Evolutionary conservation across 2,329 filamentous ascomycete species (phyloP).

Genomic region (Trichophyton verrucosum): DNA sequence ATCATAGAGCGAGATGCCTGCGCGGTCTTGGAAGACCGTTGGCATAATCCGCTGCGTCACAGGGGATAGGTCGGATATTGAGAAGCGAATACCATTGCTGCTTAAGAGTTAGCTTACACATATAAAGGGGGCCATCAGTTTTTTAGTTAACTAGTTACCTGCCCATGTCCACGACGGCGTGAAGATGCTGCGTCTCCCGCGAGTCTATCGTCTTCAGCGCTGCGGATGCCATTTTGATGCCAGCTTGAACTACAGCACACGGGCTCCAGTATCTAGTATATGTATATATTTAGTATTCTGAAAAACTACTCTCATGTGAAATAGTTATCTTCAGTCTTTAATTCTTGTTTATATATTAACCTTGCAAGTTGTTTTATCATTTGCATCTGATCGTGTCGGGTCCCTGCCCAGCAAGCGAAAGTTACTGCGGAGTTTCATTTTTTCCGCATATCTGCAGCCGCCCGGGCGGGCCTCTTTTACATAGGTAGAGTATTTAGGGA

Average conservation of each 20-base stretch:
- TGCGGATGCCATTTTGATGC: background rate
- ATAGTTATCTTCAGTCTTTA: too few species aligned
- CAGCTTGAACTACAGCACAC: background rate
- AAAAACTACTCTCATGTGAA: too few species aligned
- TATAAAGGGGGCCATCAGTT: background rate
- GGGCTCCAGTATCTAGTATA: too few species aligned
- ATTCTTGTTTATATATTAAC: too few species aligned
- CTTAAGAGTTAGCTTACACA: conserved; percentile 22
- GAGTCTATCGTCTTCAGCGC: background rate
- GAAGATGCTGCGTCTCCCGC: background rate
- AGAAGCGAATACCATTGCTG: conserved; percentile 85
- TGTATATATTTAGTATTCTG: too few species aligned
- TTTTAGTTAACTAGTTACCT: background rate
- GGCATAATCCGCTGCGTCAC: conserved; percentile 58
- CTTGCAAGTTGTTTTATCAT: too few species aligned
- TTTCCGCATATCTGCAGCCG: too few species aligned
- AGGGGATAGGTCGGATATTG: conserved; percentile 67
- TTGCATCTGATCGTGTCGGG: too few species aligned
- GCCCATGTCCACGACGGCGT: conserved; percentile 3
- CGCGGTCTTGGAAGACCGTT: conserved; percentile 66
- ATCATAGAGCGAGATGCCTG: conserved; percentile 76
- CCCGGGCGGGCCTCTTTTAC: too few species aligned
- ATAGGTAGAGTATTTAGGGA: too few species aligned
- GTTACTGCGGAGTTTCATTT: too few species aligned
- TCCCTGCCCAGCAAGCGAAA: too few species aligned